Evolutionary conservation across 176 grass and related monocot genomes (phyloP).

Genomic region (Metroxylon sagu): DNA sequence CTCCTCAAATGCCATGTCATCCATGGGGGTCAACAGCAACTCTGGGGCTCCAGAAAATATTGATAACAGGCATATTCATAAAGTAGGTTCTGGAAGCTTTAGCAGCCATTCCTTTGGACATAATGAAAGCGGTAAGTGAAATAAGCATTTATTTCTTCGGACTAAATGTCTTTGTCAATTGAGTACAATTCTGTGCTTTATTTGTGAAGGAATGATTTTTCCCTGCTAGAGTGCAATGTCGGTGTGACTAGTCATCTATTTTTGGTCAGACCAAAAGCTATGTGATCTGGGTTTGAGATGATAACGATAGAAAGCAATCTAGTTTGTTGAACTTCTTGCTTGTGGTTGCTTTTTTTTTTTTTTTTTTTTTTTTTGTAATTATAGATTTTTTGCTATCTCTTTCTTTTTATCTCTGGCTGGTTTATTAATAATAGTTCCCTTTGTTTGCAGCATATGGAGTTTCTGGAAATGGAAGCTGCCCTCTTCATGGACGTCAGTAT

Average conservation of each 20-base stretch:
- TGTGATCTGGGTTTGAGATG: too few relatives aligned
- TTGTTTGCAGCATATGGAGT: conserved; percentile 46
- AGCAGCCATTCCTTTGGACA: conserved; percentile 64
- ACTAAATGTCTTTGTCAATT: too few relatives aligned
- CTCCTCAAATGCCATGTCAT: conserved; percentile 36
- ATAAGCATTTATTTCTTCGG: too few relatives aligned
- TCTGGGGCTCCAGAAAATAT: conserved; percentile 36
- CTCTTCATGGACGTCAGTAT: conserved; percentile 49
- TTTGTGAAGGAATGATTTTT: too few relatives aligned
- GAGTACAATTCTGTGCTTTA: too few relatives aligned
- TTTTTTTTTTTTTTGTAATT: too few relatives aligned
- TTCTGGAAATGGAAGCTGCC: conserved; percentile 63
- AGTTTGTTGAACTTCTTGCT: not conserved
- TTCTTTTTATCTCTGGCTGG: conserved; percentile 1
- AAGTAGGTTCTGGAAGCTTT: conserved; percentile 51
- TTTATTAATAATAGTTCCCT: conserved; percentile 3
- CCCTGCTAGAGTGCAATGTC: too few relatives aligned
- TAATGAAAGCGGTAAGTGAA: conserved; percentile 43
- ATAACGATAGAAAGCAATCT: not conserved
- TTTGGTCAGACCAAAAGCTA: too few relatives aligned
- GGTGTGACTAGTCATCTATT: too few relatives aligned
- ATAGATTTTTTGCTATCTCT: not conserved
- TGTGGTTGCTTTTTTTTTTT: not conserved
- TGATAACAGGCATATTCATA: conserved; percentile 46
- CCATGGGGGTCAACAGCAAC: conserved; percentile 37